Evolutionary conservation across 2,329 filamentous ascomycete genomes (phyloP).

Genomic region (Ascochyta lentis): DNA sequence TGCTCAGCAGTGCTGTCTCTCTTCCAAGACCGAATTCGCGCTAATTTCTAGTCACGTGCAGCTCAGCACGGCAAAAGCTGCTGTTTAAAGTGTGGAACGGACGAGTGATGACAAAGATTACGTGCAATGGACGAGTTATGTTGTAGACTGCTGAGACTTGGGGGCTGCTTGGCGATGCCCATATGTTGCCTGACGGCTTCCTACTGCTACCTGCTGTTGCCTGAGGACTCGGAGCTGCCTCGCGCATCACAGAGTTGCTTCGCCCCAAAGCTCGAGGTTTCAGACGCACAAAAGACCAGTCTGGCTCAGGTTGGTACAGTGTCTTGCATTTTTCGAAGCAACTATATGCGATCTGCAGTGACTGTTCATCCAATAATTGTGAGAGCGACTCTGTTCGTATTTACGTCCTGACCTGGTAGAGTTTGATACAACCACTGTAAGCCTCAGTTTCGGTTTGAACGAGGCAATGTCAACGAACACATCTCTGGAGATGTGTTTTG

Average conservation of each 20-base stretch:
- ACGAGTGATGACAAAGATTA: not conserved
- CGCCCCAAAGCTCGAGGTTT: not conserved
- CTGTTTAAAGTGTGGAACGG: not conserved
- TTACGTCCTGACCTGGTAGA: conserved; percentile 1
- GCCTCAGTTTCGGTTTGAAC: not conserved
- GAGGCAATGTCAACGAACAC: no score
- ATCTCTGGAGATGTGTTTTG: no score
- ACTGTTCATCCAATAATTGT: not conserved
- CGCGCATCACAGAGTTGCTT: conserved; percentile 1
- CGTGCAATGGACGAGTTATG: not conserved
- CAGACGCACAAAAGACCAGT: not conserved
- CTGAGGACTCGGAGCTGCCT: conserved; percentile 24
- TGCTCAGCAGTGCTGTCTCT: conserved; percentile 1
- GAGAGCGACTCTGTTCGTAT: not conserved
- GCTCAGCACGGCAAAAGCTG: conserved; percentile 9
- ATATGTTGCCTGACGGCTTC: conserved; percentile 28
- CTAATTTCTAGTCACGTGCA: conserved; percentile 12
- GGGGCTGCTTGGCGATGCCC: not conserved
- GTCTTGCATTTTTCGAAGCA: not conserved
- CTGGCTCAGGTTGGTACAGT: not conserved
- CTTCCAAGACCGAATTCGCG: not conserved
- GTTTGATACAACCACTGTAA: not conserved
- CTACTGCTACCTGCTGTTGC: conserved; percentile 43
- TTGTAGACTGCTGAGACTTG: not conserved
- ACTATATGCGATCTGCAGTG: not conserved